A percentile compares a stretch with the other conserved stretches of the same genome.
phyloP scores from a whole-genome alignment of 257 asterid species.

The Solanum stenotomum region DNA sequence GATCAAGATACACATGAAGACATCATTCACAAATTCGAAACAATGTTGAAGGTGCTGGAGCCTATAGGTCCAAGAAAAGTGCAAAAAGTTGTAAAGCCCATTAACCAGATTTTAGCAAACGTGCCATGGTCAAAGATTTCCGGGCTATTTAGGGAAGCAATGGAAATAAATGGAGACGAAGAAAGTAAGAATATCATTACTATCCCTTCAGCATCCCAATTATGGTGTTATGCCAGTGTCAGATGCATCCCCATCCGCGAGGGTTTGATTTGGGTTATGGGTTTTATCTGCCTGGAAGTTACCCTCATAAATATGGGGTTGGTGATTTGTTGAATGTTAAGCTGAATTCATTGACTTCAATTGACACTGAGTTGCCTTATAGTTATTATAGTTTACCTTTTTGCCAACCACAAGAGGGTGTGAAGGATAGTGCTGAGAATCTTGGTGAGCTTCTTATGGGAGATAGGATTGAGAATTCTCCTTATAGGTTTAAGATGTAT shows the following conservation, averaged over 20 bases:
- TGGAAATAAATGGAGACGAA: neutral
- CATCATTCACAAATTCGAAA: slow-evolving; percentile 8
- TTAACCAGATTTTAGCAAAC: too few relatives aligned
- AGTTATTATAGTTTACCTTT: slow-evolving; percentile 80
- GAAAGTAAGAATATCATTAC: slow-evolving; percentile 1
- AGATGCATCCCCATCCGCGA: slow-evolving; percentile 7
- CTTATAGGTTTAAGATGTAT: slow-evolving; percentile 73
- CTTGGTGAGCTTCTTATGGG: slow-evolving; percentile 96
- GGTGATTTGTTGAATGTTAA: slow-evolving; percentile 72
- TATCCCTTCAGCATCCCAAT: slow-evolving; percentile 16
- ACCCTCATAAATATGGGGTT: slow-evolving; percentile 66
- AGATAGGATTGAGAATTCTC: slow-evolving; percentile 87
- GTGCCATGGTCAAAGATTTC: too few relatives aligned
- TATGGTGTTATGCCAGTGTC: slow-evolving; percentile 2
- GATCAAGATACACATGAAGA: neutral
- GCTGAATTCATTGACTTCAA: slow-evolving; percentile 82
- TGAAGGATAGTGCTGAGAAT: slow-evolving; percentile 82
- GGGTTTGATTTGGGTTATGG: slow-evolving; percentile 43
- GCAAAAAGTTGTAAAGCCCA: too few relatives aligned
- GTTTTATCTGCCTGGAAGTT: slow-evolving; percentile 87
- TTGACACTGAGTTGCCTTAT: slow-evolving; percentile 78
- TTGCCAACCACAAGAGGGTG: slow-evolving; percentile 63
- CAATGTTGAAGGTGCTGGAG: too few relatives aligned
- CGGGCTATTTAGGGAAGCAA: slow-evolving; percentile 8
- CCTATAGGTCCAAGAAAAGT: too few relatives aligned